Evolutionary conservation across 2,329 filamentous ascomycete genomes (phyloP).

Genomic region (Sclerotinia minor): DNA sequence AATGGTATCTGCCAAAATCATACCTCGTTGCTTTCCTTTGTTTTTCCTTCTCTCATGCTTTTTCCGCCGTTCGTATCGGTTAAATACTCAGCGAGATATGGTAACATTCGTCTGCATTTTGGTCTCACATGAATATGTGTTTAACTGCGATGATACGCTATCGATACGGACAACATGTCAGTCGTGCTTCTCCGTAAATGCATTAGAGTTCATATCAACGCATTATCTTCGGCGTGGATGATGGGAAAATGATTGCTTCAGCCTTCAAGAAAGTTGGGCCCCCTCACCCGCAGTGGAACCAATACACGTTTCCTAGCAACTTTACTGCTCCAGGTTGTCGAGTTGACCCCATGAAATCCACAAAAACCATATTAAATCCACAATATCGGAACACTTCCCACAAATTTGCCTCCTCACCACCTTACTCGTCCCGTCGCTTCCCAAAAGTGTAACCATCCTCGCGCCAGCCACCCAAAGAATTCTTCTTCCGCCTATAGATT

Average conservation of each 20-base stretch:
- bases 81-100: not conserved
- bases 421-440: not conserved
- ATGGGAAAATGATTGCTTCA: conserved; percentile 2
- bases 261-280: not conserved
- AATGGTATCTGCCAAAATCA: not conserved
- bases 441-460: conserved; percentile 1
- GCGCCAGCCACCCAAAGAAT: conserved; percentile 19
- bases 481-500: conserved; percentile 19
- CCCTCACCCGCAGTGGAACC: not conserved
- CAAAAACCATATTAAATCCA: conserved; percentile 13
- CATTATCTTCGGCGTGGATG: conserved; percentile 11
- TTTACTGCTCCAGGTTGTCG: conserved; percentile 12
- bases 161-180: not conserved
- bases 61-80: not conserved
- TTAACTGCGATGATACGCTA: not conserved
- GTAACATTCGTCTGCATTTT: not conserved
- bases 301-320: not conserved
- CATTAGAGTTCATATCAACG: conserved; percentile 6
- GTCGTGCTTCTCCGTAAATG: conserved; percentile 2
- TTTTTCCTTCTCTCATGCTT: not conserved
- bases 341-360: conserved; percentile 16
- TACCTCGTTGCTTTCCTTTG: not conserved
- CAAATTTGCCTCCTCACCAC: not conserved
- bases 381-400: conserved; percentile 11
- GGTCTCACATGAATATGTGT: not conserved